Evolutionary conservation across 2,329 filamentous ascomycete genomes (phyloP).

Genomic region (Beauveria sp.): DNA sequence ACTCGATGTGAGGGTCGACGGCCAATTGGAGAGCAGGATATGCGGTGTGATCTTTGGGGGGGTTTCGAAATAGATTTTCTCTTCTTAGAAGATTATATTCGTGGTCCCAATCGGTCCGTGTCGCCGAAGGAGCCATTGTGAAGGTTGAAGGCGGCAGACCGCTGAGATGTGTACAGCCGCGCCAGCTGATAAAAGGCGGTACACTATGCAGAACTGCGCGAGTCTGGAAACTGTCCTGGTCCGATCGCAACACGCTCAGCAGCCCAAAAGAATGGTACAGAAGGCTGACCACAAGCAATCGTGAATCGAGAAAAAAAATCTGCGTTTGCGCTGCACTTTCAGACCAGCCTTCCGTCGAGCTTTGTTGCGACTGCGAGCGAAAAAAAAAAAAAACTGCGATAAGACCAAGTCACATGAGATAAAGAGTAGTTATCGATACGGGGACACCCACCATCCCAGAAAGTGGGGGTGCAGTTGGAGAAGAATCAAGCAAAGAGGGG

Average conservation of each 20-base stretch:
- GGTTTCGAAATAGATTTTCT: conserved; percentile 81
- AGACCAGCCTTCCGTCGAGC: background rate
- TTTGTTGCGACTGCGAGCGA: background rate
- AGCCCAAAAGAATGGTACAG: background rate
- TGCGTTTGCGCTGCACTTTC: background rate
- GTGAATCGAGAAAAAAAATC: background rate
- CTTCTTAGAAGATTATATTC: conserved; percentile 79
- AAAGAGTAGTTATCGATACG: conserved; percentile 8
- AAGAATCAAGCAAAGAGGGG: background rate
- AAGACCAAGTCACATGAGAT: conserved; percentile 11
- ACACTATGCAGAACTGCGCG: background rate
- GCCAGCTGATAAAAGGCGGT: background rate
- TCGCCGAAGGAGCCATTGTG: conserved; percentile 49
- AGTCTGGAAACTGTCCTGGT: background rate
- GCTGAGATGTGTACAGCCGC: background rate
- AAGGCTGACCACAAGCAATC: background rate
- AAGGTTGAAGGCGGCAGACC: background rate
- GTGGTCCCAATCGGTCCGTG: conserved; percentile 69
- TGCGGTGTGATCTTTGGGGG: conserved; percentile 77
- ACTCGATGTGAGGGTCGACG: conserved; percentile 88
- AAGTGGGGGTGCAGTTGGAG: conserved; percentile 5
- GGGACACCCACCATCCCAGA: background rate
- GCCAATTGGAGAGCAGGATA: conserved; percentile 81
- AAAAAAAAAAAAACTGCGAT: conserved; percentile 11
- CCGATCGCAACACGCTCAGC: background rate